Percentiles rank a stretch among this genome's conserved stretches.
Evolutionary conservation across 2,329 filamentous ascomycete genomes (phyloP).

Genomic region (Apiospora koreana): DNA sequence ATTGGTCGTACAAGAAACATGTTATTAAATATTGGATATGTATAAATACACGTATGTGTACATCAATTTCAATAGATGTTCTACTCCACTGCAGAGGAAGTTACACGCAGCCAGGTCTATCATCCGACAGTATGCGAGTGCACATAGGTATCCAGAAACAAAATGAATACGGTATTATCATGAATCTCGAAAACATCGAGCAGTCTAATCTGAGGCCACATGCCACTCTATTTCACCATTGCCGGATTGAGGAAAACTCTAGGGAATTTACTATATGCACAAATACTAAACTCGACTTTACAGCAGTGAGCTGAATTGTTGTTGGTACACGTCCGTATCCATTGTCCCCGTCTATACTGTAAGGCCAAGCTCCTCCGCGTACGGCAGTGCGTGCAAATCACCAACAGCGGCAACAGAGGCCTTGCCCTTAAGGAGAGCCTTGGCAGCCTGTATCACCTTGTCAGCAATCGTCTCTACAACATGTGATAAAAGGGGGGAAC

Average conservation of each 20-base stretch:
- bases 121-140: background rate
- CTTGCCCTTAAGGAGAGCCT: slow-evolving; percentile 84
- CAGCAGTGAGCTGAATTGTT: slow-evolving; percentile 40
- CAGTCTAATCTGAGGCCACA: background rate
- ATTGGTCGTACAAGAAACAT: too few relatives aligned
- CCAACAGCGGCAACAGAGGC: slow-evolving; percentile 87
- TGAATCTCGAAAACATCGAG: background rate
- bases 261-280: slow-evolving; percentile 49
- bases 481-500: slow-evolving; percentile 35
- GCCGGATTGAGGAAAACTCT: slow-evolving; percentile 32
- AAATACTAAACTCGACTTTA: slow-evolving; percentile 40
- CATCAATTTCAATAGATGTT: too few relatives aligned
- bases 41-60: too few relatives aligned
- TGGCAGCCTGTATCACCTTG: slow-evolving; percentile 68
- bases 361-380: slow-evolving; percentile 90
- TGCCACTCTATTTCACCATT: background rate
- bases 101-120: background rate
- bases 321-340: slow-evolving; percentile 42
- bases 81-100: too few relatives aligned
- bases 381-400: slow-evolving; percentile 88
- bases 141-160: background rate
- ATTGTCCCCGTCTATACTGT: slow-evolving; percentile 70
- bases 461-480: slow-evolving; percentile 23
- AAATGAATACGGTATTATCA: background rate
- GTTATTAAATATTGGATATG: too few relatives aligned